Evolutionary conservation across 768 basidiomycete genomes (phyloP), one percentile per base, ranked within the genome.

Genomic region (Clitopilus passeckerianus): DNA sequence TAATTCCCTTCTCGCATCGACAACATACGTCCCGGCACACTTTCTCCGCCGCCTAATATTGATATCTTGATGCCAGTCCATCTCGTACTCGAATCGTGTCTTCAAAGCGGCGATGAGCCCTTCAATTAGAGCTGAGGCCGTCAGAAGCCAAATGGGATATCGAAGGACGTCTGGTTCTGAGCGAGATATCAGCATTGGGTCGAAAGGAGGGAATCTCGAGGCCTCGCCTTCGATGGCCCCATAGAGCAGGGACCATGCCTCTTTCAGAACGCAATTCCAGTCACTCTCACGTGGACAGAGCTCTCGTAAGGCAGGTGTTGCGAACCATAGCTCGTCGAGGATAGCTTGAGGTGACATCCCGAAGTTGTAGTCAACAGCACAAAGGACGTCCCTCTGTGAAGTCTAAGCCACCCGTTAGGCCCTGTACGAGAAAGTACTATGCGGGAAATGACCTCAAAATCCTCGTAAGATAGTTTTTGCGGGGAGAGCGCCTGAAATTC

Each of bases 291-390:
- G 74, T 14, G 69, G 64, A 18, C 82, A 66, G 7, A 81, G 71
- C 22, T 68, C 63, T 1, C 79, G 80, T 15, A 89, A 71, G 0
- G 79, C 77, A 0, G 86, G 81, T 6, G 85, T 71, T 6, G 83
- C 82, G 27, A 67, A 59, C 84, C 84, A 86, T 0, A 89, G 64
- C 60, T 89, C 85, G 57, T 84, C 80, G 60, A 89, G 62, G 22
- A 86, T 67, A 0, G 79, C 79, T 34, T 85, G 84, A 14, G 83
- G 85, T 7, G 77, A 77, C 34, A 75, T 77, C 0, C 84, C 83
- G 1, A 89, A 68, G 20, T 69, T 66, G 67, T 79, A 87, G 12
- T 69, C 65, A 34, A 87, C 71, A 0, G 78, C 72, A 0, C 67
- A 66, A 15, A 89, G 70, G 30, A 88, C 67, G 52, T 86, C 83